phyloP scores from a whole-genome alignment of 768 basidiomycete species.

The Trametes coccinea region DNA sequence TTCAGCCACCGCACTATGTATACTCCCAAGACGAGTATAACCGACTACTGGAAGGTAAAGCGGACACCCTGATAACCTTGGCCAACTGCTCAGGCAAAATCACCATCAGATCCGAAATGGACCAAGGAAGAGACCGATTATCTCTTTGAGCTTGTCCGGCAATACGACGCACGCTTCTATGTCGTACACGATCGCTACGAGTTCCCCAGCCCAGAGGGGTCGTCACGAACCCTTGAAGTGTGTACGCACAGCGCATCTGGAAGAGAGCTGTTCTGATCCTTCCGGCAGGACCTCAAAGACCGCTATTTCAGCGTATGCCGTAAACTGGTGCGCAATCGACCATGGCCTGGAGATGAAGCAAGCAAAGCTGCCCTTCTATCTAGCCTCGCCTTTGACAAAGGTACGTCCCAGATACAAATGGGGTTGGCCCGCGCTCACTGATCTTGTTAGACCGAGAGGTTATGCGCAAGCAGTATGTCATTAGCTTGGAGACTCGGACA shows the following conservation, averaged over 20 bases:
- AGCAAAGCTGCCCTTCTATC: conserved; percentile 65
- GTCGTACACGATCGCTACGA: conserved; percentile 90
- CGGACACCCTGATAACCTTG: background rate
- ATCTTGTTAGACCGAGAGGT: conserved; percentile 70
- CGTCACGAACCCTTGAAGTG: conserved; percentile 70
- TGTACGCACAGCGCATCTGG: conserved; percentile 13
- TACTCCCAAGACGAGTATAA: conserved; percentile 90
- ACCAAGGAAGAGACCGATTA: conserved; percentile 93
- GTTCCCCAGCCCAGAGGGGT: conserved; percentile 48
- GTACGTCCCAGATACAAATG: conserved; percentile 38
- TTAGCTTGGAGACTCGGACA: conserved; percentile 85
- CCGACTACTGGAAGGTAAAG: conserved; percentile 67
- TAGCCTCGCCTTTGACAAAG: conserved; percentile 86
- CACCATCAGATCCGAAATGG: conserved; percentile 72
- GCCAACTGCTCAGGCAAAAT: background rate
- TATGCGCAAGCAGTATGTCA: conserved; percentile 84
- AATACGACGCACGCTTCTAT: conserved; percentile 89
- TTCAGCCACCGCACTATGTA: conserved; percentile 59
- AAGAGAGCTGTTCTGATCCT: no score
- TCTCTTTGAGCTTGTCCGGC: conserved; percentile 74
- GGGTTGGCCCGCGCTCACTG: background rate
- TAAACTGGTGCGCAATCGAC: conserved; percentile 79
- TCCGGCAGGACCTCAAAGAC: conserved; percentile 82
- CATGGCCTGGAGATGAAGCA: conserved; percentile 81
- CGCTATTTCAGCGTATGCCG: conserved; percentile 92